A percentile compares a stretch with the other conserved stretches of the same genome.
Conservation (phyloP, 106 monocot species). For the Amphibolis antarctica region DNA sequence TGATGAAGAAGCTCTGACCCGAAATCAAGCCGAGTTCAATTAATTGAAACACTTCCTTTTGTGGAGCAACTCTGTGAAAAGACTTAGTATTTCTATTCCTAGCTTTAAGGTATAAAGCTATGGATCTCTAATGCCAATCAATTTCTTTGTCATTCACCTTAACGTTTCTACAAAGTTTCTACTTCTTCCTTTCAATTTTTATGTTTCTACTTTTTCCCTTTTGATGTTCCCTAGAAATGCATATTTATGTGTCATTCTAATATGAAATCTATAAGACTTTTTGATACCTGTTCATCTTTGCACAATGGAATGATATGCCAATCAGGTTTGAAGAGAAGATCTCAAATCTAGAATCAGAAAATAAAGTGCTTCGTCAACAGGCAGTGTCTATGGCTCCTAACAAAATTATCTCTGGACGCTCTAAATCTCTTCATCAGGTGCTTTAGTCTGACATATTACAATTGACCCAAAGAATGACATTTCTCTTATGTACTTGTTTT, state of each 20-base stretch:
- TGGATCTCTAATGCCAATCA: too few species aligned
- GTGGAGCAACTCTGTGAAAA: too few species aligned
- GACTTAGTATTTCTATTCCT: too few species aligned
- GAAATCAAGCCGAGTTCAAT: too few species aligned
- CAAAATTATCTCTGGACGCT: conserved; percentile 78
- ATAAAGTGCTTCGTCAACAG: conserved; percentile 88
- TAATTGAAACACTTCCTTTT: too few species aligned
- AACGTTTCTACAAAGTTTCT: too few species aligned
- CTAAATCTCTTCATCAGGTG: conserved; percentile 78
- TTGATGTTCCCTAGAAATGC: too few species aligned
- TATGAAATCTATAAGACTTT: background rate
- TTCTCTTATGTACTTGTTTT: background rate
- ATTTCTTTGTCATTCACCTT: too few species aligned
- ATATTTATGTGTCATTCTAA: background rate
- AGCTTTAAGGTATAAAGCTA: too few species aligned
- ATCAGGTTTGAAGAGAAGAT: conserved; percentile 82
- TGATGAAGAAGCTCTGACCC: too few species aligned
- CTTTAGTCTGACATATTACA: background rate
- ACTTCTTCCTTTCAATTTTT: too few species aligned
- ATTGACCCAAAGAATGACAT: background rate
- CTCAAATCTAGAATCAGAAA: conserved; percentile 88
- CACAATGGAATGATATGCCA: background rate
- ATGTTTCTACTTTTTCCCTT: too few species aligned
- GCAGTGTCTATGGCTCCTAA: conserved; percentile 78
- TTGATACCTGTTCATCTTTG: background rate